phyloP scores from a whole-genome alignment of 495 filamentous ascomycete species.

The Trichoderma virens region DNA sequence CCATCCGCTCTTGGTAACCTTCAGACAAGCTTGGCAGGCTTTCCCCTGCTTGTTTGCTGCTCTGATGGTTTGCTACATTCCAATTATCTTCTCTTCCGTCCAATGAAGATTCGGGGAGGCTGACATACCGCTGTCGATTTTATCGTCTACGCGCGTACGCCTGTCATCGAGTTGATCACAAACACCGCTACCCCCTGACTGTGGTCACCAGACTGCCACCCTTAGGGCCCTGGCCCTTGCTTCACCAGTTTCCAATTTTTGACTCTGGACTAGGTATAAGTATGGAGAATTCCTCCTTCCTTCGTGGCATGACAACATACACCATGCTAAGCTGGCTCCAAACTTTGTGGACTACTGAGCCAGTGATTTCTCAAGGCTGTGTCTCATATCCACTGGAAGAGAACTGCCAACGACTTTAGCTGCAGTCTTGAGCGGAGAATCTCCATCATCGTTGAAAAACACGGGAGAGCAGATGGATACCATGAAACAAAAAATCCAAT shows the following conservation, averaged over 20 bases:
- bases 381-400: not conserved
- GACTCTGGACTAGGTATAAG: not conserved
- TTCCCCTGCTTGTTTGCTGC: not conserved
- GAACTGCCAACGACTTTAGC: not conserved
- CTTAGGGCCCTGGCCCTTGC: not conserved
- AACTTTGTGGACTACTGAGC: not conserved
- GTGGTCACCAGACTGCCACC: not conserved
- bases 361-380: too few species aligned
- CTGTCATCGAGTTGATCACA: not conserved
- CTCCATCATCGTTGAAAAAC: not conserved
- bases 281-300: not conserved
- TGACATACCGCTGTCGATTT: not conserved
- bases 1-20: not conserved
- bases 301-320: not conserved
- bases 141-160: not conserved
- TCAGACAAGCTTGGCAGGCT: not conserved
- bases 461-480: not conserved
- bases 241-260: not conserved
- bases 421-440: not conserved
- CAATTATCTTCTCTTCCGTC: not conserved
- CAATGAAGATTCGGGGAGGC: not conserved
- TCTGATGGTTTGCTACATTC: not conserved
- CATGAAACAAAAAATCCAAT: not conserved
- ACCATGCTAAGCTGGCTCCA: not conserved
- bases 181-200: not conserved